A percentile compares a stretch with the other conserved stretches of the same genome.
Evolutionary conservation across 2,329 filamentous ascomycete genomes (phyloP).

Genomic region (Byssoonygena ceratinophila): DNA sequence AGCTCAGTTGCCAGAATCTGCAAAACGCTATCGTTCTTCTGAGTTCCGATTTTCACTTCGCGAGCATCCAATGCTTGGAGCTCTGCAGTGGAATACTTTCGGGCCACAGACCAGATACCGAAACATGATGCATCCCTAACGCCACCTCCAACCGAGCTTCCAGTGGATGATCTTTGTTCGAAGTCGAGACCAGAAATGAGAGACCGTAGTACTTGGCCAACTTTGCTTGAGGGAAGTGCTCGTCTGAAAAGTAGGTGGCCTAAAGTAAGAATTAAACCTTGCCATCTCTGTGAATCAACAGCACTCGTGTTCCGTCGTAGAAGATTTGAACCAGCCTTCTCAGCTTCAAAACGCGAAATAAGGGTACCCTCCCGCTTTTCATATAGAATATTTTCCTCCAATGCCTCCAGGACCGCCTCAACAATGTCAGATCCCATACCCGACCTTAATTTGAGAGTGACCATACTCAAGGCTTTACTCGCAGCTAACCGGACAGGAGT

Average conservation of each 20-base stretch:
- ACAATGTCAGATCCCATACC: slow-evolving; percentile 81
- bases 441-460: slow-evolving; percentile 66
- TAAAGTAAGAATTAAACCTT: slow-evolving; percentile 79
- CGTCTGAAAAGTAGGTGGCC: slow-evolving; percentile 77
- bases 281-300: slow-evolving; percentile 78
- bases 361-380: slow-evolving; percentile 38
- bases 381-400: slow-evolving; percentile 52
- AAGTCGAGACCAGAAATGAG: slow-evolving; percentile 73
- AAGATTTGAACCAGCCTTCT: slow-evolving; percentile 29
- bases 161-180: slow-evolving; percentile 75
- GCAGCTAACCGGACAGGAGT: slow-evolving; percentile 83
- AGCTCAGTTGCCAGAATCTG: slow-evolving; percentile 74
- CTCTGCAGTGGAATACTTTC: slow-evolving; percentile 74
- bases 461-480: slow-evolving; percentile 82
- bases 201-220: slow-evolving; percentile 64
- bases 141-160: slow-evolving; percentile 75
- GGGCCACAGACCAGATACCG: slow-evolving; percentile 83
- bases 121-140: slow-evolving; percentile 94
- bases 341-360: slow-evolving; percentile 28
- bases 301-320: slow-evolving; percentile 52
- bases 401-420: slow-evolving; percentile 65
- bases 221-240: slow-evolving; percentile 59
- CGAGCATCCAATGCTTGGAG: slow-evolving; percentile 50
- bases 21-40: slow-evolving; percentile 41
- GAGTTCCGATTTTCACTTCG: slow-evolving; percentile 23